Evolutionary conservation across 495 filamentous ascomycete genomes (phyloP), one percentile per base, ranked within the genome.

Genomic region (Penicillium mononematosum): DNA sequence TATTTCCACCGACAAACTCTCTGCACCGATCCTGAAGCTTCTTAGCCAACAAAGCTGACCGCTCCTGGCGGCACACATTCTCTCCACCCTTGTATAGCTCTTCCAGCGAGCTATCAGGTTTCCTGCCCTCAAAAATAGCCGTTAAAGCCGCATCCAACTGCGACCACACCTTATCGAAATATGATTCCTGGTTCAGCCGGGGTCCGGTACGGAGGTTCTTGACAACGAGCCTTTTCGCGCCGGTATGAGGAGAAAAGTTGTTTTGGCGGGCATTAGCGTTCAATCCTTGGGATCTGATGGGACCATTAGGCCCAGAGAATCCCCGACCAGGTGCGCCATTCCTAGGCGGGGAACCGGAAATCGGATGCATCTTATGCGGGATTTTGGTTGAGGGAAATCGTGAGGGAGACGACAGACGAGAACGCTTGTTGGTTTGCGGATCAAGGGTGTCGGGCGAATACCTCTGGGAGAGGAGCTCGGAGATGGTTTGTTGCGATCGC

Each of bases 21-120:
- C 84, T 83, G 71, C 87, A 92, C 55, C 81, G 78, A 19, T 73
- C 74, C 55, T 81, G 77, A 43, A 96, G 72, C 60, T 79, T 78
- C 45, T 83, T 78, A 44, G 80, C 85, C 41, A 96, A 67, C 17
- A 81, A 71, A n/a, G 77, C 73, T 2, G 90, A 87, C 58, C 81
- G 80, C 3, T 85, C 88, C 57, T 87, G 85, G 51, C 89, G 82
- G 69, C 94, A 98, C 0, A 95, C 78, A 64, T 93, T 92, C 76
- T 98, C 93, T 0, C 92, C 89, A 0, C 89, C 91, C 31, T 88
- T 83, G 69, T 98, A 97, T 10, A 98, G 78, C 56, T 90, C 87
- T 68, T 98, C 94, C 43, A 95, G 72, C 12, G 91, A 90, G 57
- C 82, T 78, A 1, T 75, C 70, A 6, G 88, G 80, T 55, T 83